A percentile compares a stretch with the other conserved stretches of the same genome.
Conservation (phyloP, 1,284 basidiomycete species). For the Puccinia sorghi region DNA sequence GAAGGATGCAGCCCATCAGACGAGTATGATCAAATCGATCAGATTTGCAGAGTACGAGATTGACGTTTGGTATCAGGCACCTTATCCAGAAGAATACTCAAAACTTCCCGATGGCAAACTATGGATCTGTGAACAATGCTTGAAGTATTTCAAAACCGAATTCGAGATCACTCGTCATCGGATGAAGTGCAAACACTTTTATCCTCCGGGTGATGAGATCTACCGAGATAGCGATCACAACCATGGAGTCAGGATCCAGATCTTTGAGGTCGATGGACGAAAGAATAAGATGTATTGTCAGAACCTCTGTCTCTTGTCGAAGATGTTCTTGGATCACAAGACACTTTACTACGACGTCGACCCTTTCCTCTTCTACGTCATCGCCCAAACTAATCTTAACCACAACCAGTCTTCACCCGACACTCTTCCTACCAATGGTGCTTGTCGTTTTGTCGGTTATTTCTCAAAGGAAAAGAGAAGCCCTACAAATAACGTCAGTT, state of each 20-base stretch:
- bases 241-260: slow-evolving; percentile 65
- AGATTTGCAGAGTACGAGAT: slow-evolving; percentile 94
- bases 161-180: slow-evolving; percentile 84
- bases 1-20: not conserved
- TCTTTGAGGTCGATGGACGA: slow-evolving; percentile 97
- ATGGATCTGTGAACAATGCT: slow-evolving; percentile 97
- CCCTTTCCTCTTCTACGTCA: slow-evolving; percentile 98
- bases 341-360: slow-evolving; percentile 99
- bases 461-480: slow-evolving; percentile 99
- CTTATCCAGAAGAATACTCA: slow-evolving; percentile 97
- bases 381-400: slow-evolving; percentile 67
- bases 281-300: slow-evolving; percentile 99
- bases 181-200: slow-evolving; percentile 90
- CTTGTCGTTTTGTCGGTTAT: slow-evolving; percentile 94
- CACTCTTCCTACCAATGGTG: slow-evolving; percentile 63
- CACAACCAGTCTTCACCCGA: not conserved
- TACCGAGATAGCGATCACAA: slow-evolving; percentile 73
- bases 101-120: slow-evolving; percentile 86
- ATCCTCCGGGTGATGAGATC: slow-evolving; percentile 98
- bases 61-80: slow-evolving; percentile 98
- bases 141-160: slow-evolving; percentile 97
- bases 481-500: slow-evolving; percentile 94
- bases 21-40: slow-evolving; percentile 62
- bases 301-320: slow-evolving; percentile 96
- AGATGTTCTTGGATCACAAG: slow-evolving; percentile 99